phyloP scores from a whole-genome alignment of 164 flowering plant species.

The Dillenia suffruticosa region DNA sequence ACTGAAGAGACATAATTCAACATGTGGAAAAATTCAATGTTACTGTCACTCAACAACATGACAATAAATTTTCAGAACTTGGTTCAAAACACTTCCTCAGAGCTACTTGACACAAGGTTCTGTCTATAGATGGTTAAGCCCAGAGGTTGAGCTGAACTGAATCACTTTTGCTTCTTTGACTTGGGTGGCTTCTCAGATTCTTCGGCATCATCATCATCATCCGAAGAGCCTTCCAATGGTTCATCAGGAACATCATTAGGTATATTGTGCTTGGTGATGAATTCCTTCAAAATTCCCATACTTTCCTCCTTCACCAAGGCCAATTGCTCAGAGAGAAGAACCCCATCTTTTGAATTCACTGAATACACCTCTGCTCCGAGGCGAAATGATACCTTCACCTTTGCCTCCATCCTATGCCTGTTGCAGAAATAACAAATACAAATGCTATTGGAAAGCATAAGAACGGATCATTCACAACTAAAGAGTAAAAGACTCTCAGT shows the following conservation, averaged over 20 bases:
- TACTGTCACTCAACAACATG: too few species aligned
- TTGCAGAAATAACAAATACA: too few species aligned
- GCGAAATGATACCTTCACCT: constrained; percentile 41
- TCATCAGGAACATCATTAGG: constrained; percentile 86
- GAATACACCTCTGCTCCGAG: constrained; percentile 55
- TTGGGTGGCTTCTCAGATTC: constrained; percentile 15
- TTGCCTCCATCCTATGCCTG: background rate
- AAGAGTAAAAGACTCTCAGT: too few species aligned
- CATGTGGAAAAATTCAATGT: too few species aligned
- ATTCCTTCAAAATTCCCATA: constrained; percentile 67
- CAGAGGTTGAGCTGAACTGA: too few species aligned
- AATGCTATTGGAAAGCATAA: too few species aligned
- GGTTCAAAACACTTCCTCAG: too few species aligned
- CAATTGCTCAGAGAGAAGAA: constrained; percentile 58
- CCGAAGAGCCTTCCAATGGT: constrained; percentile 45
- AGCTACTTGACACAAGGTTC: too few species aligned
- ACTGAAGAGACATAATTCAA: too few species aligned
- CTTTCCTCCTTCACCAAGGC: constrained; percentile 62
- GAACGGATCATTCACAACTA: too few species aligned
- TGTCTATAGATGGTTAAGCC: too few species aligned
- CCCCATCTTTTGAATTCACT: constrained; percentile 27
- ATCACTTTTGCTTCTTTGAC: constrained; percentile 30
- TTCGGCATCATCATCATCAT: constrained; percentile 33
- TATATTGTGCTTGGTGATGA: constrained; percentile 66
- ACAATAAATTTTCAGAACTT: too few species aligned